Base-by-base conservation (phyloP, 1,284 basidiomycete species). In the Grifola frondosa region DNA sequence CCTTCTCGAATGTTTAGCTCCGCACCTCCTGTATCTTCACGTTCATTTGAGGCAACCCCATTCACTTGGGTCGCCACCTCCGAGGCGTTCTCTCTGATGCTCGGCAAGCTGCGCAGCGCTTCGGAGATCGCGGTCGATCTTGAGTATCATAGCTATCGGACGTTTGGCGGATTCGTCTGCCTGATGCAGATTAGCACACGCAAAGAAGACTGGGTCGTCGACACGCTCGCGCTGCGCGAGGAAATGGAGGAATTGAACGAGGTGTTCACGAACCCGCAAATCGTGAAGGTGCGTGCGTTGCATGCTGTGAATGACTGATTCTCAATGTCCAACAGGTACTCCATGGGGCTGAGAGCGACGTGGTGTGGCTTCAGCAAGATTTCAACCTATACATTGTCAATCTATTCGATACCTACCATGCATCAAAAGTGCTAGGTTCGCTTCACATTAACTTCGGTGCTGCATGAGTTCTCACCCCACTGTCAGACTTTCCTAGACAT, bases 351-450 rank as follows among this genome's bases (percentile, higher is more conserved):
- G 90, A 95, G 37, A 91, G 87, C 50, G 96, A 99, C 63, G 84
- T 99, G 17, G 71, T 94, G 6, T 99, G 96, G 96, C 77, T 99
- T 12, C 95, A 99, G 64, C 89, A 93, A 63, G 89, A 99, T 62
- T 93, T 98, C 62, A 91, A 91, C 40, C 62, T 98, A 3, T 98
- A 94, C 64, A 75, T 98, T 35, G 94, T 99, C 48, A 91, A 93
- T 49, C 68, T 99, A 8, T 99, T 98, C 61, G 96, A 99, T 63
- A 99, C 97, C 0, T 98, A 84, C 62, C 94, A 98, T 57, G 96
- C 96, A 1, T 91, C 92, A 0, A 90, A 88, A 57, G 71, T 91
- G 1, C 71, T 97, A 40, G 83, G 88, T 89, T 58, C 32, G 38
- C 42, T 13, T 43, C 28, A 29, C 19, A 11, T 13, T 13, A 22